phyloP scores from a whole-genome alignment of 805 yeast species.

The Zygosaccharomyces kombuchaensis region DNA sequence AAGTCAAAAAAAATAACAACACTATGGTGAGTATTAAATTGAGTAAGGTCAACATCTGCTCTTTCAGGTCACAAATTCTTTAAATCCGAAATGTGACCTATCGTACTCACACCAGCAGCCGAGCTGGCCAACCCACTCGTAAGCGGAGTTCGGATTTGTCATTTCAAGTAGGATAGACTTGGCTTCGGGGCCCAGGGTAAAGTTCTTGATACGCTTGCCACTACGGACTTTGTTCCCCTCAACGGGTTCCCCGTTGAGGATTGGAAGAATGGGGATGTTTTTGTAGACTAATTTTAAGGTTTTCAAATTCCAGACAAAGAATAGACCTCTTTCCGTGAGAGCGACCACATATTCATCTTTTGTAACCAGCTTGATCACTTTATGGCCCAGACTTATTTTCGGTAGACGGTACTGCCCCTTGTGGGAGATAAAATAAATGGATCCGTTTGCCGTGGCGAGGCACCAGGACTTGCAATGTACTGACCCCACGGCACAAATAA shows the following conservation, averaged over 20 bases:
- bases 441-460: slow-evolving; percentile 41
- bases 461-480: slow-evolving; percentile 44
- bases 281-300: slow-evolving; percentile 18
- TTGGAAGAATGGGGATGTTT: slow-evolving; percentile 29
- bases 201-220: slow-evolving; percentile 22
- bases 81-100: not conserved
- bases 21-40: not conserved
- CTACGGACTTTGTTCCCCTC: slow-evolving; percentile 29
- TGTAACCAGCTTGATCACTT: slow-evolving; percentile 43
- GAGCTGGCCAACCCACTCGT: slow-evolving; percentile 22
- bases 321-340: slow-evolving; percentile 55
- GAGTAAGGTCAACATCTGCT: no score
- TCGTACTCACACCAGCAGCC: slow-evolving; percentile 28
- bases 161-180: slow-evolving; percentile 17
- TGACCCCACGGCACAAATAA: slow-evolving; percentile 42
- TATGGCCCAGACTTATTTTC: slow-evolving; percentile 44
- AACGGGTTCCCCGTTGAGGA: slow-evolving; percentile 24
- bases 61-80: not conserved
- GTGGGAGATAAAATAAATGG: slow-evolving; percentile 32
- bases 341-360: slow-evolving; percentile 45
- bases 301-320: slow-evolving; percentile 37
- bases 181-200: slow-evolving; percentile 9
- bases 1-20: not conserved
- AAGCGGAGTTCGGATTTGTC: slow-evolving; percentile 16
- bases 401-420: slow-evolving; percentile 37